Conservation (phyloP, 352 stramenopile species). For the Globisporangium alternatum region DNA sequence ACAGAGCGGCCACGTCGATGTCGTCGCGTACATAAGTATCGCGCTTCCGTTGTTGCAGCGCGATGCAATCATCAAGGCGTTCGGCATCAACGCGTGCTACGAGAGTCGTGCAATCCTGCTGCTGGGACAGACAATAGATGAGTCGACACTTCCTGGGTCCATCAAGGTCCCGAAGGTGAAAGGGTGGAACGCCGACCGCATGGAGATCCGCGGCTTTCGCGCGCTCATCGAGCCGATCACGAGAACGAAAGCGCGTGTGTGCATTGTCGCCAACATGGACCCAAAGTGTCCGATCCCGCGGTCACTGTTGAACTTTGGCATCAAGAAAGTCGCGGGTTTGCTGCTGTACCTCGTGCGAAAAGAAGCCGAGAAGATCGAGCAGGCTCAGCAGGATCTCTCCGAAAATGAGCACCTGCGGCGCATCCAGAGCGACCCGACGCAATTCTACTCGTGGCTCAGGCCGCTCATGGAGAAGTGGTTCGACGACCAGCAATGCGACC, state of each 20-base stretch:
- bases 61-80: slow-evolving; percentile 63
- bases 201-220: slow-evolving; percentile 72
- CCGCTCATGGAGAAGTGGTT: slow-evolving; percentile 72
- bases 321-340: slow-evolving; percentile 82
- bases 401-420: slow-evolving; percentile 56
- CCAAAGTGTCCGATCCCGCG: slow-evolving; percentile 73
- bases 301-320: slow-evolving; percentile 71
- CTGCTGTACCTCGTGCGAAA: slow-evolving; percentile 73
- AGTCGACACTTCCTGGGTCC: slow-evolving; percentile 23
- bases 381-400: slow-evolving; percentile 40
- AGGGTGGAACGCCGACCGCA: slow-evolving; percentile 70
- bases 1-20: slow-evolving; percentile 45
- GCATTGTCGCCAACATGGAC: slow-evolving; percentile 78
- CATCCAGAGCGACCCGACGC: slow-evolving; percentile 64
- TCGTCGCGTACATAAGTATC: slow-evolving; percentile 67
- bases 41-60: slow-evolving; percentile 71
- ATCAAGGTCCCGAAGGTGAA: slow-evolving; percentile 49
- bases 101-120: slow-evolving; percentile 70
- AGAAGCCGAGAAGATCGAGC: slow-evolving; percentile 79
- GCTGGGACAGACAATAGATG: slow-evolving; percentile 54
- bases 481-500: slow-evolving; percentile 33
- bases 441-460: slow-evolving; percentile 72
- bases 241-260: slow-evolving; percentile 59
- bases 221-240: slow-evolving; percentile 74
- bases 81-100: slow-evolving; percentile 80